Base-by-base conservation (phyloP, 2,329 filamentous ascomycete species). In the Drechslerella stenobrocha region DNA sequence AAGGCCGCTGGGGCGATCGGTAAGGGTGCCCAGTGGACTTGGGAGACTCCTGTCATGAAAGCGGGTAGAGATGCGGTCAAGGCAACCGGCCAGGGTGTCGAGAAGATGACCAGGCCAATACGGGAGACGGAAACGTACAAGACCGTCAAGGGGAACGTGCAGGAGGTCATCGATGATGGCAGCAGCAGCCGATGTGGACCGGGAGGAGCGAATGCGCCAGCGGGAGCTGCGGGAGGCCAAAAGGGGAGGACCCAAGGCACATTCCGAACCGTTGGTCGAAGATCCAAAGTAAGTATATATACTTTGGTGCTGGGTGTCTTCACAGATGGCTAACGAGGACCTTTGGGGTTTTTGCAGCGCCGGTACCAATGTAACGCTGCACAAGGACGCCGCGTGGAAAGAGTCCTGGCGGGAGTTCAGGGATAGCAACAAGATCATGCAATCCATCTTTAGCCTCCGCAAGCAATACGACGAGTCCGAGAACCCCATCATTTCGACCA, bases 331-430 rank as follows among this genome's bases (percentile, higher is more conserved):
- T 48, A 37, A 60, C 7, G 32, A n/a, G 30, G 13, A 8, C 13
- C 13, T 44, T 9, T 34, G 24, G 20, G 51, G 28, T 48, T 51
- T 34, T 44, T 52, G 13, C 72, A 96, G 93, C 63, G 93, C 93
- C 64, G 93, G 93, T 66, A 96, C 91, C 60, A 95, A 95, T 75
- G 80, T 98, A 48, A 97, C 92, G 0, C 77, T 98, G 0, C 93
- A 98, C 81, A 98, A 98, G 78, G 93, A 98, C 73, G 87, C 93
- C 11, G 89, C 88, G 20, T 97, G 92, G 90, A 96, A 96, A 79
- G 92, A 97, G 77, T 90, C 90, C n/a, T 98, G 93, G 93, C 85
- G 87, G 74, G 88, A 93, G 52, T 98, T 97, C 83, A 87, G 88
- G 70, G 93, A 98, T 76, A 85, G 85, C 71, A 96, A 87, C 78